phyloP scores from a whole-genome alignment of 805 yeast genomes.

The Cyberlindnera amylophila region DNA sequence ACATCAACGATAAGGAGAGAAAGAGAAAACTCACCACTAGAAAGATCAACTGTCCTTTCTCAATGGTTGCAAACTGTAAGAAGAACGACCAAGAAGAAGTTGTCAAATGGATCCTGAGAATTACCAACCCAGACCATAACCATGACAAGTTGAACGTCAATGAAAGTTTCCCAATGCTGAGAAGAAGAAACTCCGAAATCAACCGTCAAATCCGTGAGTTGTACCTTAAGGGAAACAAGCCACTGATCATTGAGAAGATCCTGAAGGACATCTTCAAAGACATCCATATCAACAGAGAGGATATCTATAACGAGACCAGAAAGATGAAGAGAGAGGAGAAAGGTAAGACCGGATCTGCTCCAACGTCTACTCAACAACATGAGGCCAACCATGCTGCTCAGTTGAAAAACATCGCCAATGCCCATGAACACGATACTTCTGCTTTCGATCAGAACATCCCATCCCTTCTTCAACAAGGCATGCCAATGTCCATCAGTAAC shows the following conservation, averaged over 20 bases:
- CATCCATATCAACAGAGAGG: constrained; percentile 29
- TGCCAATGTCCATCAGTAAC: constrained; percentile 9
- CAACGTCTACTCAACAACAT: constrained; percentile 11
- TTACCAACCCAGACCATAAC: constrained; percentile 27
- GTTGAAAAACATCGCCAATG: constrained; percentile 8
- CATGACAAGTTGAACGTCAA: constrained; percentile 28
- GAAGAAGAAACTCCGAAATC: constrained; percentile 31
- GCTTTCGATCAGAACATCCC: constrained; percentile 28
- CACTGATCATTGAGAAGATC: constrained; percentile 26
- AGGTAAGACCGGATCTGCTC: constrained; percentile 12
- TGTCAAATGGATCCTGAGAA: constrained; percentile 26
- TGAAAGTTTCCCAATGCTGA: constrained; percentile 29
- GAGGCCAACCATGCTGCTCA: constrained; percentile 13
- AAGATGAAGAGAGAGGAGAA: constrained; percentile 31
- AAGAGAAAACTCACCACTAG: constrained; percentile 29
- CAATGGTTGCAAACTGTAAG: constrained; percentile 31
- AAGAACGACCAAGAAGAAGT: constrained; percentile 27
- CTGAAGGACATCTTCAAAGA: constrained; percentile 25
- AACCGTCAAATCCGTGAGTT: constrained; percentile 29
- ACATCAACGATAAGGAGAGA: constrained; percentile 30
- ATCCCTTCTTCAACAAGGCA: constrained; percentile 20
- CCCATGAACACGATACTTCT: constrained; percentile 8
- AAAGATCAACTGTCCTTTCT: constrained; percentile 30
- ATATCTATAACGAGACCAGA: constrained; percentile 31
- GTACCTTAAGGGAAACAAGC: constrained; percentile 29